Evolutionary conservation across 495 filamentous ascomycete genomes (phyloP).

Genomic region (Usnea hakonensis): DNA sequence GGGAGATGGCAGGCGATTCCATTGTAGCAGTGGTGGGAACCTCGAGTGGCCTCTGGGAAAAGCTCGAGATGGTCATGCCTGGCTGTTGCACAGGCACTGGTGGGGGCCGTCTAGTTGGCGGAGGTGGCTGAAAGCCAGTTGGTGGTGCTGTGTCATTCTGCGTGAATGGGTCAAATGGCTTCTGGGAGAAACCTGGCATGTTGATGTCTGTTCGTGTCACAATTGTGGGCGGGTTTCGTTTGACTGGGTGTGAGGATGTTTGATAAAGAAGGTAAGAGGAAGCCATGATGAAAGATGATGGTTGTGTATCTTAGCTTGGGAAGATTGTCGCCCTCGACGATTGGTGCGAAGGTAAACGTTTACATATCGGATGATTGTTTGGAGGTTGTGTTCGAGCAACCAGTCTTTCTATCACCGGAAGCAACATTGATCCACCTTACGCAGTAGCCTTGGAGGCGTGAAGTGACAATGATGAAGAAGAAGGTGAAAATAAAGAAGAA

Average conservation of each 20-base stretch:
- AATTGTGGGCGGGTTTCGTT: not conserved
- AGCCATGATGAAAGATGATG: not conserved
- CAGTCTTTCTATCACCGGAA: not conserved
- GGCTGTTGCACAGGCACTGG: not conserved
- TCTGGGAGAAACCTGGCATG: conserved; percentile 12
- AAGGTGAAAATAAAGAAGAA: not conserved
- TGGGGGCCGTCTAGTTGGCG: not conserved
- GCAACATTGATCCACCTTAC: not conserved
- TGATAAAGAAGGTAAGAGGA: not conserved
- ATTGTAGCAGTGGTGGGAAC: not conserved
- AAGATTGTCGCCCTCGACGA: conserved; percentile 5
- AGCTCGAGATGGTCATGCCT: not conserved
- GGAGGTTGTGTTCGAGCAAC: not conserved
- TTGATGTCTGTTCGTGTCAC: not conserved
- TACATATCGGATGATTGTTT: not conserved
- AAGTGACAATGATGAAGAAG: too few species aligned
- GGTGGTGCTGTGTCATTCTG: conserved; percentile 1
- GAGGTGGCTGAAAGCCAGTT: not conserved
- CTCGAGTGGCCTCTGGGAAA: not conserved
- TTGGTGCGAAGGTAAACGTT: not conserved
- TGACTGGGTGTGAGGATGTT: not conserved
- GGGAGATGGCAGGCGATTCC: not conserved
- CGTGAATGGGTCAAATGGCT: conserved; percentile 1
- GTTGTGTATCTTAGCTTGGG: not conserved
- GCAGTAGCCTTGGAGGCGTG: too few species aligned